A percentile compares a stretch with the other conserved stretches of the same genome.
Evolutionary conservation across 208 protist species (phyloP).

Genomic region (Strigomonas culicis): DNA sequence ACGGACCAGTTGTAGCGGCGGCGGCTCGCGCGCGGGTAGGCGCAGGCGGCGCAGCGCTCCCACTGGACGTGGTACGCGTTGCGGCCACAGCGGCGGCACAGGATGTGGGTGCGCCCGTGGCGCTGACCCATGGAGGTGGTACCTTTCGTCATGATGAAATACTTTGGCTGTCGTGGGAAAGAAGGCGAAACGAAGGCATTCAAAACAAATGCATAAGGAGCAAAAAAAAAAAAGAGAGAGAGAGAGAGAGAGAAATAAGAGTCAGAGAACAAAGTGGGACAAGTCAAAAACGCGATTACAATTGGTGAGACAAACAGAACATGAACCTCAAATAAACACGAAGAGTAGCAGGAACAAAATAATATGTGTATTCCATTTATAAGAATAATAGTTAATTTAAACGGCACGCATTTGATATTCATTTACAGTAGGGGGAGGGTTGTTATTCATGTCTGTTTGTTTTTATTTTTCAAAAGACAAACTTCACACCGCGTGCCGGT

Average conservation of each 20-base stretch:
- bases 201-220: neutral
- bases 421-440: slow-evolving; percentile 15
- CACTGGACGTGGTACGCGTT: slow-evolving; percentile 98
- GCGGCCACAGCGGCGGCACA: slow-evolving; percentile 97
- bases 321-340: neutral
- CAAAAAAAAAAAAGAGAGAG: slow-evolving; percentile 1
- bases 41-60: slow-evolving; percentile 97
- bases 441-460: neutral
- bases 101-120: slow-evolving; percentile 94
- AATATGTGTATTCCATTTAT: neutral
- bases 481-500: no score
- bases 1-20: slow-evolving; percentile 97
- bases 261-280: neutral
- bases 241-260: slow-evolving; percentile 9
- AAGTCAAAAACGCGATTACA: neutral
- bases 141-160: slow-evolving; percentile 79
- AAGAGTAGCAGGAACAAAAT: neutral
- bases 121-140: slow-evolving; percentile 89
- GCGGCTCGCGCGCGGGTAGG: slow-evolving; percentile 95
- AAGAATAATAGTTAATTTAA: neutral
- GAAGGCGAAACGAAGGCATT: neutral
- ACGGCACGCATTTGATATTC: neutral
- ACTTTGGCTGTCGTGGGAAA: neutral
- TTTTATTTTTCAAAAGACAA: neutral
- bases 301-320: neutral